A percentile compares a stretch with the other conserved stretches of the same genome.
Conservation (phyloP, 495 filamentous ascomycete genomes). For the Jackrogersella multiformis region DNA sequence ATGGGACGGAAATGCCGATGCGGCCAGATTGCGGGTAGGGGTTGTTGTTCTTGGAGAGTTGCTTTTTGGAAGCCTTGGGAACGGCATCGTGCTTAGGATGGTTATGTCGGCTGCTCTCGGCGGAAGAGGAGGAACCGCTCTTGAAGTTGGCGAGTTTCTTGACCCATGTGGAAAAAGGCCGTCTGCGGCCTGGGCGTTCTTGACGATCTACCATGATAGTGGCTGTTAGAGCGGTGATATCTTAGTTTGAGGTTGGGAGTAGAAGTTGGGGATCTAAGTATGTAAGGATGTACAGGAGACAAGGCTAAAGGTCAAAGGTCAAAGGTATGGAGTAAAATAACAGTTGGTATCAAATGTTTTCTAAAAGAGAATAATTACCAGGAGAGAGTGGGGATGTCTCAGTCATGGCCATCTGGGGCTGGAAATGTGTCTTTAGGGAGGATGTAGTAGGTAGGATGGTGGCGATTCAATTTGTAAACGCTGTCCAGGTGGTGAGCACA, state of each 20-base stretch:
- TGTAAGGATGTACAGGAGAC: constrained; percentile 23
- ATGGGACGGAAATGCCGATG: constrained; percentile 45
- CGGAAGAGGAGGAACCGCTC: constrained; percentile 57
- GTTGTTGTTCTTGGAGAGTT: constrained; percentile 75
- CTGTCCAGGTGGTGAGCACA: no score
- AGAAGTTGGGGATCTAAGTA: no score
- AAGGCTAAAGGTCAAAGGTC: constrained; percentile 9
- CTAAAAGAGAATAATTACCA: constrained; percentile 60
- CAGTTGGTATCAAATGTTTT: constrained; percentile 6
- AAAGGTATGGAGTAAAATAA: constrained; percentile 7
- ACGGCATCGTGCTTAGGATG: constrained; percentile 48
- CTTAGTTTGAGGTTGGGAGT: constrained; percentile 35
- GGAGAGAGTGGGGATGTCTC: constrained; percentile 67
- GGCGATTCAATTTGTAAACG: constrained; percentile 27
- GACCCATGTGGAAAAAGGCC: constrained; percentile 92
- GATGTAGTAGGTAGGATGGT: constrained; percentile 4
- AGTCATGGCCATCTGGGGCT: constrained; percentile 69
- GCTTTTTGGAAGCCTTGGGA: constrained; percentile 63
- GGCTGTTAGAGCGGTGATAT: constrained; percentile 27
- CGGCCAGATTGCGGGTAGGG: constrained; percentile 78
- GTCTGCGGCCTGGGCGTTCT: constrained; percentile 68
- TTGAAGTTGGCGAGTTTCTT: constrained; percentile 92
- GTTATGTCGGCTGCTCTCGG: constrained; percentile 44
- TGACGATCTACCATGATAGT: constrained; percentile 50
- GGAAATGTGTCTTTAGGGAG: background rate